Conservation (phyloP, 2,329 filamentous ascomycete species). For the Colletotrichum musae region DNA sequence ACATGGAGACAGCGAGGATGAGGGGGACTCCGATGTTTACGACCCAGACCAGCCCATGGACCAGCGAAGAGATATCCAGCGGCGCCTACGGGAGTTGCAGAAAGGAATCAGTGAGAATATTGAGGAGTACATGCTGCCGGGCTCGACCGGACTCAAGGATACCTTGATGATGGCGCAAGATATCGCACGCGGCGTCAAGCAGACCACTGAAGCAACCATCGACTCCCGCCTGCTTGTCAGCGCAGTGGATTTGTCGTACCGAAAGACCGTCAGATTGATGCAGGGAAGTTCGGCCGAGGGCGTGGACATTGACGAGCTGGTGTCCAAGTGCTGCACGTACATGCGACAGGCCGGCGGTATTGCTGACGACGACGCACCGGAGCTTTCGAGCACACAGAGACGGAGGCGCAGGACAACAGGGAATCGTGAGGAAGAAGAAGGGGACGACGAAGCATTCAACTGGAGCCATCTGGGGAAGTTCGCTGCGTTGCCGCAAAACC, state of each 20-base stretch:
- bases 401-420: conserved; percentile 56
- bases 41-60: conserved; percentile 87
- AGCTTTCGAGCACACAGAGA: conserved; percentile 65
- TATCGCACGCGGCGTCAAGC: conserved; percentile 79
- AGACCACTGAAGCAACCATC: conserved; percentile 91
- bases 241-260: conserved; percentile 84
- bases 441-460: conserved; percentile 83
- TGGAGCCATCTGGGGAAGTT: conserved; percentile 88
- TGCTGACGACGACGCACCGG: conserved; percentile 64
- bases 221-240: conserved; percentile 90
- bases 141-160: conserved; percentile 75
- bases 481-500: conserved; percentile 80
- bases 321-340: conserved; percentile 89
- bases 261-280: conserved; percentile 81
- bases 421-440: conserved; percentile 73
- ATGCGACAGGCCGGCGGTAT: conserved; percentile 80
- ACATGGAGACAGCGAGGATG: conserved; percentile 38
- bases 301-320: conserved; percentile 91
- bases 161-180: conserved; percentile 77
- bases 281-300: conserved; percentile 81
- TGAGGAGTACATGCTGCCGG: conserved; percentile 78
- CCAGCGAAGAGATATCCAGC: conserved; percentile 79
- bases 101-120: conserved; percentile 76
- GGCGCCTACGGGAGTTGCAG: conserved; percentile 77
- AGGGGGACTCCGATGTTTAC: conserved; percentile 65